Conservation (phyloP, 306 rosid genomes). For the Gleditsia sinensis region DNA sequence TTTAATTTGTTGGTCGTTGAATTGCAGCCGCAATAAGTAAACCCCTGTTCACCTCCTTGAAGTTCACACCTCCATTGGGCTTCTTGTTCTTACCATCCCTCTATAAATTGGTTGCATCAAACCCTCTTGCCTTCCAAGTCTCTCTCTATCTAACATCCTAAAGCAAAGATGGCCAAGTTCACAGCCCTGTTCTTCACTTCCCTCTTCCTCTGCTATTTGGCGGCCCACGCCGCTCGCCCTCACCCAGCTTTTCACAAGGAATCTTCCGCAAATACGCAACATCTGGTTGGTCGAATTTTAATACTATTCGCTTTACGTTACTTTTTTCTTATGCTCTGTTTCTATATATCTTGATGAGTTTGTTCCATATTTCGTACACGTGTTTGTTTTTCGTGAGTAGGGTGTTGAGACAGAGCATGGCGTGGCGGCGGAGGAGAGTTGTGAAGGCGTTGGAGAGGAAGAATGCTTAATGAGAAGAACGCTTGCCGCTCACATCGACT, state of each 20-base stretch:
- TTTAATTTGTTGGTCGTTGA: background rate
- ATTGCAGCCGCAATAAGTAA: conserved; percentile 1
- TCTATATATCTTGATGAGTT: too few relatives aligned
- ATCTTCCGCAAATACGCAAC: background rate
- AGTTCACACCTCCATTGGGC: conserved; percentile 28
- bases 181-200: conserved; percentile 31
- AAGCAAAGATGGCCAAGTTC: conserved; percentile 39
- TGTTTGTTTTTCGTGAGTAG: background rate
- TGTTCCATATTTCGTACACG: too few relatives aligned
- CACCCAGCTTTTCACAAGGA: conserved; percentile 31
- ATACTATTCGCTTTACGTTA: background rate
- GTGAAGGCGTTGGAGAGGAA: conserved; percentile 46
- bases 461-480: conserved; percentile 63
- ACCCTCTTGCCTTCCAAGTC: conserved; percentile 11
- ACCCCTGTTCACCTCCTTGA: conserved; percentile 8
- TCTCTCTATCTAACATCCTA: background rate
- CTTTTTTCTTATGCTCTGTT: background rate
- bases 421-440: conserved; percentile 26
- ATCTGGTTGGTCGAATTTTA: conserved; percentile 21
- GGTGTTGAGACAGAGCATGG: conserved; percentile 17
- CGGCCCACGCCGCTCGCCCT: conserved; percentile 37
- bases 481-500: conserved; percentile 53
- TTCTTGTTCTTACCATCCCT: too few relatives aligned
- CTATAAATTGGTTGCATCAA: conserved; percentile 33
- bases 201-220: conserved; percentile 39